Conservation (phyloP, 352 stramenopile genomes). For the Phytophthora meadii region DNA sequence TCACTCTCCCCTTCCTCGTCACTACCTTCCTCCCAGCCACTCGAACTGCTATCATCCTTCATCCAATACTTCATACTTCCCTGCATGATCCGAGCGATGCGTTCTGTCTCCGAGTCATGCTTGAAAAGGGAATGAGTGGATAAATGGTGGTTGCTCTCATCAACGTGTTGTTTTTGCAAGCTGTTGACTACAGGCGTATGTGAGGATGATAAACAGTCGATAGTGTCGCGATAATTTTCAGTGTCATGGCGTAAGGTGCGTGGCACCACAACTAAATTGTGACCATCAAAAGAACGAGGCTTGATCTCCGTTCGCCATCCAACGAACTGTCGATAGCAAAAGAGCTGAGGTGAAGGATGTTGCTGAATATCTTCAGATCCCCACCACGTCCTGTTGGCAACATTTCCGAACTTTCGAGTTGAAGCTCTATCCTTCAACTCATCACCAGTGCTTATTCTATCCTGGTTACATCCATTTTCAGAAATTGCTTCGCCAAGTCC, state of each 20-base stretch:
- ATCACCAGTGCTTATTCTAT: not conserved
- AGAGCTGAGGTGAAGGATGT: not conserved
- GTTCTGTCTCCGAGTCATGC: slow-evolving; percentile 72
- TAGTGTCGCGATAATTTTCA: not conserved
- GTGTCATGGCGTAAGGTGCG: not conserved
- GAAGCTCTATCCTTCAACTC: too few relatives aligned
- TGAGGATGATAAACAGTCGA: not conserved
- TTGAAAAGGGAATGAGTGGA: slow-evolving; percentile 30
- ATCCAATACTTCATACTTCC: slow-evolving; percentile 67
- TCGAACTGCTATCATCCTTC: slow-evolving; percentile 39
- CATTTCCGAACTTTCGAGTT: not conserved
- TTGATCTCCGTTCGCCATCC: not conserved
- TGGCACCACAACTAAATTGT: not conserved
- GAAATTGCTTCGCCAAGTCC: not conserved
- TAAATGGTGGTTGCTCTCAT: slow-evolving; percentile 1
- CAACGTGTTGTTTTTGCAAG: not conserved
- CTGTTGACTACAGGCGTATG: not conserved
- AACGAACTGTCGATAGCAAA: not conserved
- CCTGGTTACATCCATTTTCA: not conserved
- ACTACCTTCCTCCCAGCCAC: slow-evolving; percentile 31
- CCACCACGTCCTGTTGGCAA: not conserved
- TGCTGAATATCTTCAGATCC: not conserved
- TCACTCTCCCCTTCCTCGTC: slow-evolving; percentile 49
- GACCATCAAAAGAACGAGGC: not conserved
- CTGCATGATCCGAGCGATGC: slow-evolving; percentile 85